Evolutionary conservation across 768 basidiomycete species (phyloP), one percentile per base, ranked within the genome.

Genomic region (Suillus occidentalis): DNA sequence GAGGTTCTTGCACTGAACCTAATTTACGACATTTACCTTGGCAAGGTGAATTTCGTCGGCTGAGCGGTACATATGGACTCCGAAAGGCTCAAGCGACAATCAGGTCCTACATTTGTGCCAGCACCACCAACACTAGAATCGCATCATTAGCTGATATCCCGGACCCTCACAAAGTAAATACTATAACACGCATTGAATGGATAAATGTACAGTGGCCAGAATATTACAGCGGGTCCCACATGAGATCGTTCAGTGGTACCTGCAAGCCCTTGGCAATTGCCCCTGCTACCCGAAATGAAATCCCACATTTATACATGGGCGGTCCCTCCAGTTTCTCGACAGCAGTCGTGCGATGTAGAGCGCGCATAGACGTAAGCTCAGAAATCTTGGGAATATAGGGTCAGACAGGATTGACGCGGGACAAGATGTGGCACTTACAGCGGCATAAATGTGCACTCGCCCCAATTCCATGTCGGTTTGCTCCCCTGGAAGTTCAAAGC

Each of bases 391-490:
- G 14, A 63, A 64, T 20, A 52, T 34, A 9, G 47, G 43, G 57
- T 47, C 12, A 63, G 42, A 58, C 42, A 37, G 28, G 9, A 45
- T 52, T 61, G 63, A 56, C 65, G 45, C 42, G 7, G 53, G 45
- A 37, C 16, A n/a, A 12, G 14, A 52, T 16, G 60, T 31, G 20
- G 12, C 45, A 78, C 89, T 36, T 69, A 92, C 92, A 47, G 83
- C 78, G 18, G 83, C 82, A 64, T 83, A 85, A 2, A 90, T 76
- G 6, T 86, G 84, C 7, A 89, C 83, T 37, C 90, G 80, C 18
- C 83, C 77, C 16, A 87, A 82, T 69, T 93, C 92, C 83, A 87
- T 87, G 71, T 93, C 91, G 0, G 90, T 89, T 47, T 89, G 83
- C 68, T 92, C 90, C 4, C 90, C 91, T 1, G 88, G 84, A 43